These are phyloP conservation scores for Pythium guiyangense DNA, from an alignment of 352 stramenopile species.

Conservation along the genomic window DNA sequence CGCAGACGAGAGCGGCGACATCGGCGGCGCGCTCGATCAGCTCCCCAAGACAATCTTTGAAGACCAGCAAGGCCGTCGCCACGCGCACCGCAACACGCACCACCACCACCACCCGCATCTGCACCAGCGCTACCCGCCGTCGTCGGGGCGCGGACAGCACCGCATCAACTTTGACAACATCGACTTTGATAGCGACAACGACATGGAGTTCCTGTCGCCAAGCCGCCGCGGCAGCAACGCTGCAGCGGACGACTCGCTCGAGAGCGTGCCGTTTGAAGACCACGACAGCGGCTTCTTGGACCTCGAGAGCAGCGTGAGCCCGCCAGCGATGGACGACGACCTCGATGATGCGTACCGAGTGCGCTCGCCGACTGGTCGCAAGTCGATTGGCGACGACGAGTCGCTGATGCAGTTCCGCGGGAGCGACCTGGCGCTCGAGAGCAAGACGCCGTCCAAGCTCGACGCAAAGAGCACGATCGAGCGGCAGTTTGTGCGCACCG, in stretches of 20 bases:
- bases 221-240: slow-evolving; percentile 16
- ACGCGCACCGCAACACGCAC: slow-evolving; percentile 13
- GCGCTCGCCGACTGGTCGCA: slow-evolving; percentile 8
- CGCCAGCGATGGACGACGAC: slow-evolving; percentile 11
- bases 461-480: slow-evolving; percentile 55
- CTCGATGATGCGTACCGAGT: slow-evolving; percentile 20
- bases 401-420: slow-evolving; percentile 1
- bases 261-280: slow-evolving; percentile 55
- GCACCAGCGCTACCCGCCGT: slow-evolving; percentile 20
- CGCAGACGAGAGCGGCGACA: slow-evolving; percentile 1
- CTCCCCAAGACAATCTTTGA: slow-evolving; percentile 54
- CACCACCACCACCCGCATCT: slow-evolving; percentile 11
- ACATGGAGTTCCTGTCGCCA: slow-evolving; percentile 42
- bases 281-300: slow-evolving; percentile 41
- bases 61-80: slow-evolving; percentile 24
- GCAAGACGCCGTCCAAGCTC: slow-evolving; percentile 27
- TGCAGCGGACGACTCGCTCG: slow-evolving; percentile 26
- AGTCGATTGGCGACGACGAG: slow-evolving; percentile 5
- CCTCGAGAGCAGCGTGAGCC: slow-evolving; percentile 34
- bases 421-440: slow-evolving; percentile 10
- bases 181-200: slow-evolving; percentile 42
- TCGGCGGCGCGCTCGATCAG: slow-evolving; percentile 23
- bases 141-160: slow-evolving; percentile 50
- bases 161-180: slow-evolving; percentile 44
- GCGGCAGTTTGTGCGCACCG: slow-evolving; percentile 61